phyloP scores from a whole-genome alignment of 2,329 filamentous ascomycete species.

The Xylaria sp. region DNA sequence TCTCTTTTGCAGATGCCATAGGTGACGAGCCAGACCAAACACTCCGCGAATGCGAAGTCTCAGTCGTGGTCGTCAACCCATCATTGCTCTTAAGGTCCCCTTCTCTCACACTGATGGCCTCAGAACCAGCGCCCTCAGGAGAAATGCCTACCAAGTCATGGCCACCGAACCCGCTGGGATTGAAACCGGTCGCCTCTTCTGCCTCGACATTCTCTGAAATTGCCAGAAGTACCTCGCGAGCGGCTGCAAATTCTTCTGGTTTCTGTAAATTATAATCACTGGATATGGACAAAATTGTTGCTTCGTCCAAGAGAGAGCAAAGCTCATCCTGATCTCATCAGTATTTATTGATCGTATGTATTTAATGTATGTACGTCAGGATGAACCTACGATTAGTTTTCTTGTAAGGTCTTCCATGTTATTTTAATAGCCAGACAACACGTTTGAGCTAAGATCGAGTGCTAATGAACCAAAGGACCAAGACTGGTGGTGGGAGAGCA shows the following conservation, averaged over 20 bases:
- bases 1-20: slow-evolving; percentile 41
- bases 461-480: slow-evolving; percentile 22
- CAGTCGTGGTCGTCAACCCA: slow-evolving; percentile 44
- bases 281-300: slow-evolving; percentile 78
- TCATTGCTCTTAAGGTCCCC: slow-evolving; percentile 47
- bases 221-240: slow-evolving; percentile 69
- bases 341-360: background rate
- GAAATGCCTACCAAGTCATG: slow-evolving; percentile 40
- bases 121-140: slow-evolving; percentile 34
- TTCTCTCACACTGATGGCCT: slow-evolving; percentile 28
- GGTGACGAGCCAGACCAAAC: slow-evolving; percentile 42
- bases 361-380: background rate
- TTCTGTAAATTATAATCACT: slow-evolving; percentile 75
- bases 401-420: slow-evolving; percentile 39
- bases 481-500: slow-evolving; percentile 20
- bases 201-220: slow-evolving; percentile 71
- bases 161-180: slow-evolving; percentile 76
- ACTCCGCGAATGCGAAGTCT: slow-evolving; percentile 42
- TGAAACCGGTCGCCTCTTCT: slow-evolving; percentile 81
- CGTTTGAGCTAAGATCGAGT: slow-evolving; percentile 6
- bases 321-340: slow-evolving; percentile 69
- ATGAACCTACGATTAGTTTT: slow-evolving; percentile 39
- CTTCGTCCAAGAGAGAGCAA: slow-evolving; percentile 78
- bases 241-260: slow-evolving; percentile 61
- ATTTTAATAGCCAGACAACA: slow-evolving; percentile 3